Evolutionary conservation across 1,284 basidiomycete species (phyloP).

Genomic region (Pseudozyma sp.): DNA sequence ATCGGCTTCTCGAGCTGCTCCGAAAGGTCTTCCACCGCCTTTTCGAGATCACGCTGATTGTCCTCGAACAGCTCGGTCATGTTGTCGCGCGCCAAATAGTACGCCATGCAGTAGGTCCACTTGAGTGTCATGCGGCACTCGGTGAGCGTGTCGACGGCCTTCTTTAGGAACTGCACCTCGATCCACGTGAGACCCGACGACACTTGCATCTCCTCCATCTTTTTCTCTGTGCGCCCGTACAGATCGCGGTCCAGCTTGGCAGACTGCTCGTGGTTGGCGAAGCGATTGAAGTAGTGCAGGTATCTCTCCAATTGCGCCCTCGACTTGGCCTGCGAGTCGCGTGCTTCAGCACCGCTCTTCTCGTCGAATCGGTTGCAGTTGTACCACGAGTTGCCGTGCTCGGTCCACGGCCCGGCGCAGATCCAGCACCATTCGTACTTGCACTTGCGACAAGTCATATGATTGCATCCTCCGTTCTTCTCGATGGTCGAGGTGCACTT

Average conservation of each 20-base stretch:
- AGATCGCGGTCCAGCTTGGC: slow-evolving; percentile 93
- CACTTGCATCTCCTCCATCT: slow-evolving; percentile 99
- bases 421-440: slow-evolving; percentile 75
- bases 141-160: slow-evolving; percentile 85
- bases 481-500: slow-evolving; percentile 94
- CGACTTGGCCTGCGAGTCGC: slow-evolving; percentile 76
- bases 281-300: slow-evolving; percentile 74
- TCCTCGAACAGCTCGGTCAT: slow-evolving; percentile 97
- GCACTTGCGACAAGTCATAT: slow-evolving; percentile 66
- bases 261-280: slow-evolving; percentile 98
- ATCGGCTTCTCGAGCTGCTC: slow-evolving; percentile 91
- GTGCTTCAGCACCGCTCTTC: slow-evolving; percentile 85
- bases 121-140: slow-evolving; percentile 95
- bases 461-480: slow-evolving; percentile 96
- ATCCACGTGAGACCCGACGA: slow-evolving; percentile 94
- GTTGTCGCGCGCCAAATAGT: slow-evolving; percentile 86
- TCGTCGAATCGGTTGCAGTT: slow-evolving; percentile 98
- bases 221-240: slow-evolving; percentile 95
- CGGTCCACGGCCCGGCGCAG: slow-evolving; percentile 88
- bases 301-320: slow-evolving; percentile 92
- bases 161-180: slow-evolving; percentile 98
- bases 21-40: slow-evolving; percentile 92
- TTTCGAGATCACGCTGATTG: slow-evolving; percentile 95
- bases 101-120: slow-evolving; percentile 99
- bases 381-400: slow-evolving; percentile 97